Base-by-base conservation (phyloP, 805 yeast species). In the Wickerhamiella sergipiensis region DNA sequence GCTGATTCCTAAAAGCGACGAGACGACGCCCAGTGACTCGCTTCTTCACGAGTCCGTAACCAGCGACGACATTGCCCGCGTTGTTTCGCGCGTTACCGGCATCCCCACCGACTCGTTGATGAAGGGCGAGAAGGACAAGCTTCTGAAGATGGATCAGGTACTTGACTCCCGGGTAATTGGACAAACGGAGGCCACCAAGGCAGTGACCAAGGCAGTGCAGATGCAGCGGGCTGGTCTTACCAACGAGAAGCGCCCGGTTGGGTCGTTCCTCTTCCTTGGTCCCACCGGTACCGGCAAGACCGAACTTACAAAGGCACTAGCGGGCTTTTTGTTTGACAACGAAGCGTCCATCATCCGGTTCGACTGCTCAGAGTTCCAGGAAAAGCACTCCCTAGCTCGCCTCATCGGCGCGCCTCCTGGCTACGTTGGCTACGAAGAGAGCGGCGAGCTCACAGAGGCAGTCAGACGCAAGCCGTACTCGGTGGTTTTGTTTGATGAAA, bases 201-300 rank as follows among this genome's bases (percentile, higher is more conserved):
- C 95, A 0, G 83, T 90, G 47, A 76, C 96, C 0, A 95, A 89
- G 66, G 96, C 97, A 1, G 97, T 90, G 15, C 81, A 97, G 66
- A 72, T 90, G 53, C 98, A 92, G 65, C 78, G 98, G 62, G 98
- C 98, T 0, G 98, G 98, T 1, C 76, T 90, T 53, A 90, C 97
- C 9, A 84, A 85, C 65, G 95, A 88, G 56, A 85, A 85, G 67
- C 77, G 97, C 54, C 98, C 98, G 6, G 89, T 90, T 60, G 97
- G 97, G 1, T 84, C 95, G 50, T 92, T 92, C 67, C 83, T 90
- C 83, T 92, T 92, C 67, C 72, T 92, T 57, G 98, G 98, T 21
- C 97, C 98, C 50, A 92, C 98, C 0, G 98, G 98, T 70, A 90
- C 97, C 0, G 98, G 98, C 70, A 90, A 90, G 67, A 92, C 98